These are phyloP conservation scores for Leptosphaerulina australis DNA, from an alignment of 2,329 filamentous ascomycete species.

Conservation along the genomic window DNA sequence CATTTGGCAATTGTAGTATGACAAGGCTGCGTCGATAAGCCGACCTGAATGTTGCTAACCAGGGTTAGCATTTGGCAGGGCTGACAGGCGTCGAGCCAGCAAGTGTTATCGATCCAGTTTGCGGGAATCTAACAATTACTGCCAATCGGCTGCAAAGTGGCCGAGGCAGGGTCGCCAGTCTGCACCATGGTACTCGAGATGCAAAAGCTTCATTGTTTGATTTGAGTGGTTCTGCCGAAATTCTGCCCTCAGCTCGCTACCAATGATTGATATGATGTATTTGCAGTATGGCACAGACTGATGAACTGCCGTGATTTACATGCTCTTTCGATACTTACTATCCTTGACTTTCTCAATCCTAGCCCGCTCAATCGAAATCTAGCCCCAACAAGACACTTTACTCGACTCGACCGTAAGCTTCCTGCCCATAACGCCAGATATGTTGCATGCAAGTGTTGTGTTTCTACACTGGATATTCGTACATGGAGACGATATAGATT, in stretches of 20 bases:
- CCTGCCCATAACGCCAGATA: slow-evolving; percentile 15
- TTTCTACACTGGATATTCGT: slow-evolving; percentile 38
- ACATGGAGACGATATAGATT: slow-evolving; percentile 25
- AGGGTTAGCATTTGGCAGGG: neutral
- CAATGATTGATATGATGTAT: neutral
- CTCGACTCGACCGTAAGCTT: neutral
- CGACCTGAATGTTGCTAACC: neutral
- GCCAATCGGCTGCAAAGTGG: slow-evolving; percentile 1
- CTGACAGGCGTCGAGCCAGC: slow-evolving; percentile 6
- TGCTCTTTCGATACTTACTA: neutral
- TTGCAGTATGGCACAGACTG: slow-evolving; percentile 1
- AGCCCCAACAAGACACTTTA: neutral
- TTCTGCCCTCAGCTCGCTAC: neutral
- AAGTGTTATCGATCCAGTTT: slow-evolving; percentile 1
- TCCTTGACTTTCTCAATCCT: neutral
- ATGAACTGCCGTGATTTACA: slow-evolving; percentile 1
- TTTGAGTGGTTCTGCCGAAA: neutral
- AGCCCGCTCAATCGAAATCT: neutral
- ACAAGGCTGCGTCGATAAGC: slow-evolving; percentile 2
- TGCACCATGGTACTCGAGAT: neutral
- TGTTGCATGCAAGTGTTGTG: slow-evolving; percentile 17
- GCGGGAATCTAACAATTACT: neutral
- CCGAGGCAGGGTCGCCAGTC: neutral
- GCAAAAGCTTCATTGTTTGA: neutral
- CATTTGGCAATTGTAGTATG: neutral